Percentiles rank a stretch among this genome's conserved stretches.
Conservation (phyloP, 202 grass and related monocot species). For the Carex arenaria region DNA sequence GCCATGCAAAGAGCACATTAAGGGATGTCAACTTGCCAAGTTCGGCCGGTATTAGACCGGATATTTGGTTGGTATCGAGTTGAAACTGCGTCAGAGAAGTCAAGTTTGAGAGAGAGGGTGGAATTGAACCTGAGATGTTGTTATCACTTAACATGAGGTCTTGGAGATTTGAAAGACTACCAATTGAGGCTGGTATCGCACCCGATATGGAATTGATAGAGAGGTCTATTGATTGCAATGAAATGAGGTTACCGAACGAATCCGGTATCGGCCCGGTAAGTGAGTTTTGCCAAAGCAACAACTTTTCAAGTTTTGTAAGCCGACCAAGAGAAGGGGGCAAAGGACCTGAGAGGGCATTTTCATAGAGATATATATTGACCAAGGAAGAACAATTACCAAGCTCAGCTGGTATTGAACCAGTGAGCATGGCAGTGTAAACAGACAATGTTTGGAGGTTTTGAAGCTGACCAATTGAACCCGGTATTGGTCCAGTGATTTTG, state of each 20-base stretch:
- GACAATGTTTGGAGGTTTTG: slow-evolving; percentile 64
- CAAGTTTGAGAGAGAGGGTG: slow-evolving; percentile 52
- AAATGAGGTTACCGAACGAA: slow-evolving; percentile 55
- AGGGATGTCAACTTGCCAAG: slow-evolving; percentile 45
- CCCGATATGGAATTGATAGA: slow-evolving; percentile 96
- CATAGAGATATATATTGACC: slow-evolving; percentile 82
- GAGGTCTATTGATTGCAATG: slow-evolving; percentile 63
- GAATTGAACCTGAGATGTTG: slow-evolving; percentile 84
- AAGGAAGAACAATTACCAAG: slow-evolving; percentile 66
- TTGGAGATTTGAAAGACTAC: slow-evolving; percentile 42
- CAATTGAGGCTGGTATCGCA: slow-evolving; percentile 45
- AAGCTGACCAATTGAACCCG: slow-evolving; percentile 55
- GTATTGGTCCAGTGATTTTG: slow-evolving; percentile 67
- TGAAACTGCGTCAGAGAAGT: slow-evolving; percentile 70
- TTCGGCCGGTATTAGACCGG: slow-evolving; percentile 66
- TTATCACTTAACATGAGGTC: slow-evolving; percentile 98
- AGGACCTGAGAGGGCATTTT: slow-evolving; percentile 68
- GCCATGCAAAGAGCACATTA: slow-evolving; percentile 78
- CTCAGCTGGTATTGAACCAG: slow-evolving; percentile 76
- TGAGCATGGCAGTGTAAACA: slow-evolving; percentile 66
- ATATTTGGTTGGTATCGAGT: slow-evolving; percentile 91
- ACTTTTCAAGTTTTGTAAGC: slow-evolving; percentile 52
- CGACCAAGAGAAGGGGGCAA: slow-evolving; percentile 54
- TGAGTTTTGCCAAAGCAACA: slow-evolving; percentile 87
- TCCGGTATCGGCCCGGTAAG: slow-evolving; percentile 72